These are phyloP conservation scores for Dactylonectria macrodidyma DNA, from an alignment of 2,329 filamentous ascomycete genomes.

Conservation along the genomic window DNA sequence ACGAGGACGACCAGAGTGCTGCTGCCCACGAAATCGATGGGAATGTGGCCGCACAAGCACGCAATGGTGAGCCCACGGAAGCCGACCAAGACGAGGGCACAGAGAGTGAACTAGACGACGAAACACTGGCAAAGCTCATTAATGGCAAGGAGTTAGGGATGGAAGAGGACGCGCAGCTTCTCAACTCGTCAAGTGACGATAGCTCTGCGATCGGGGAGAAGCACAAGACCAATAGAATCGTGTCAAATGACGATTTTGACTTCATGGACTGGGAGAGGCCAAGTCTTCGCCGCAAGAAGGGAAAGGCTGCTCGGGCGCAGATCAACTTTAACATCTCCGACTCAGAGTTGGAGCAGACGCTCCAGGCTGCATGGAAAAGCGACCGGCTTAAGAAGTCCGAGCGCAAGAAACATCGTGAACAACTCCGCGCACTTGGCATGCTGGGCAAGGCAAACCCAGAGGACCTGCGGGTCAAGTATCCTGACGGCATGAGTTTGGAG, in stretches of 20 bases:
- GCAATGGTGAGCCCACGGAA: neutral
- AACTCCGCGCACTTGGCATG: conserved; percentile 75
- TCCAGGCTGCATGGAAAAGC: conserved; percentile 74
- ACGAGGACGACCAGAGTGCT: neutral
- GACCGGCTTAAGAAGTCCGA: conserved; percentile 80
- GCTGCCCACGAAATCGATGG: neutral
- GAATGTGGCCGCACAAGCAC: neutral
- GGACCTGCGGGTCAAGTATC: conserved; percentile 80
- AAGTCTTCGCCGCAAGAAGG: conserved; percentile 73
- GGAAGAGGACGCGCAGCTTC: conserved; percentile 37
- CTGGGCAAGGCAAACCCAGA: conserved; percentile 72
- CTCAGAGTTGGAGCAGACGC: conserved; percentile 74
- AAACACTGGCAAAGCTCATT: conserved; percentile 45
- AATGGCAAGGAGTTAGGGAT: conserved; percentile 39
- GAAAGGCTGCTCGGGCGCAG: conserved; percentile 72
- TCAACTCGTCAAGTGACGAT: conserved; percentile 35
- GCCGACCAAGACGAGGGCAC: conserved; percentile 20
- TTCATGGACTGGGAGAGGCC: conserved; percentile 86
- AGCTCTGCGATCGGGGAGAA: conserved; percentile 29
- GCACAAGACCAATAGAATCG: conserved; percentile 53
- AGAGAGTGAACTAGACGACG: conserved; percentile 46
- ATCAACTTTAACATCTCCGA: conserved; percentile 71
- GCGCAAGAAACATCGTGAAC: conserved; percentile 79
- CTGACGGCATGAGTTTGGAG: conserved; percentile 77
- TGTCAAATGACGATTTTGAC: conserved; percentile 78